These are phyloP conservation scores for Blepharisma japonicum DNA, from an alignment of 73 alveolate species.

Conservation along the genomic window DNA sequence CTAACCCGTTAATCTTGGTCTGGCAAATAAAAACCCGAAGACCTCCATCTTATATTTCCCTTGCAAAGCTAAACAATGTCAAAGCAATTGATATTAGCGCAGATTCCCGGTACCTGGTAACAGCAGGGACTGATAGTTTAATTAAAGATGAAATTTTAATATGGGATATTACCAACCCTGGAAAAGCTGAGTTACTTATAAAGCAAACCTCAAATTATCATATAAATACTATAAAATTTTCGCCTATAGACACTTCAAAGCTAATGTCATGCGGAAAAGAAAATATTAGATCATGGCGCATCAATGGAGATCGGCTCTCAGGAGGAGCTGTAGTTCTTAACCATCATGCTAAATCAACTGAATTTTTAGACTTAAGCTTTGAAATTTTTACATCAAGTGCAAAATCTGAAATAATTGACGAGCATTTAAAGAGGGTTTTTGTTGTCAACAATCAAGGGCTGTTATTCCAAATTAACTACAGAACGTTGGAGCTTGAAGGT, in stretches of 20 bases:
- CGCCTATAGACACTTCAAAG: constrained; percentile 73
- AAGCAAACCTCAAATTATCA: constrained; percentile 68
- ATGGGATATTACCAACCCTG: constrained; percentile 79
- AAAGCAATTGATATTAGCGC: constrained; percentile 46
- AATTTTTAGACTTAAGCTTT: constrained; percentile 70
- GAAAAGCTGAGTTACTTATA: constrained; percentile 63
- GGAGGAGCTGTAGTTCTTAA: constrained; percentile 86
- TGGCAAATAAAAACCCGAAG: constrained; percentile 60
- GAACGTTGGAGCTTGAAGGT: constrained; percentile 72
- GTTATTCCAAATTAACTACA: constrained; percentile 47
- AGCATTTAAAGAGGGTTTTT: constrained; percentile 46
- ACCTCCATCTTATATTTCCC: constrained; percentile 40
- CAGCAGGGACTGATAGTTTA: constrained; percentile 47
- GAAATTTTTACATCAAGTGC: constrained; percentile 64
- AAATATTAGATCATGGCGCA: constrained; percentile 88
- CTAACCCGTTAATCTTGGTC: constrained; percentile 49
- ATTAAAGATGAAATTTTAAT: constrained; percentile 62
- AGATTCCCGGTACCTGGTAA: constrained; percentile 47
- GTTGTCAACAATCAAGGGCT: constrained; percentile 58
- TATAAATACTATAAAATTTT: constrained; percentile 65
- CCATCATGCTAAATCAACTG: constrained; percentile 82
- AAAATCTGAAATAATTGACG: constrained; percentile 54
- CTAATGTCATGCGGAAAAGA: constrained; percentile 87
- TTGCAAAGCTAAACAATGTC: constrained; percentile 41
- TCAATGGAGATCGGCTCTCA: constrained; percentile 64